Percentiles rank a stretch among this genome's conserved stretches.
These are phyloP conservation scores for Thuja plicata DNA, from an alignment of 83 land plant species.

Conservation along the genomic window DNA sequence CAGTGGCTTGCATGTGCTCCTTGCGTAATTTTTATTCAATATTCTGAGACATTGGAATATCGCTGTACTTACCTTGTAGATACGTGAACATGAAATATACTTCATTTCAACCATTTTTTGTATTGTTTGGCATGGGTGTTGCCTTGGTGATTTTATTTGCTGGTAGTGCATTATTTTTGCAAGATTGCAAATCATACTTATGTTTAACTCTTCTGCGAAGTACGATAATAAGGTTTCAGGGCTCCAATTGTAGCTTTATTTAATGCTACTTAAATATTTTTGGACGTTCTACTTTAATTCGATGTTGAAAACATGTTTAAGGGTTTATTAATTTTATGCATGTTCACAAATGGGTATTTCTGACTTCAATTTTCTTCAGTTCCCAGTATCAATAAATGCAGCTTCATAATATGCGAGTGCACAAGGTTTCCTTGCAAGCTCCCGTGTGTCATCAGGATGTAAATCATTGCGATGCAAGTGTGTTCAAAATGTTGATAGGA, in stretches of 20 bases:
- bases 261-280: neutral
- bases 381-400: no score
- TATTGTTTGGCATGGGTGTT: neutral
- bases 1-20: neutral
- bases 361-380: no score
- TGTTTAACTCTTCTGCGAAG: neutral
- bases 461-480: no score
- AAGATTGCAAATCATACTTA: neutral
- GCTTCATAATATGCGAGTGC: no score
- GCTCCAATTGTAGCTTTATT: neutral
- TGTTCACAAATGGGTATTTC: no score
- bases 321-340: no score
- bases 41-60: no score
- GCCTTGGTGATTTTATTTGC: neutral
- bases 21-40: neutral
- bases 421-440: no score
- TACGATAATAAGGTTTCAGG: neutral
- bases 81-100: neutral
- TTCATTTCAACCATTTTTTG: neutral
- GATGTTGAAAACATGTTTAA: neutral
- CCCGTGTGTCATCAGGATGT: no score
- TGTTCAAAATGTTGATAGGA: no score
- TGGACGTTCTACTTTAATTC: neutral
- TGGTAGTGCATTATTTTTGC: neutral
- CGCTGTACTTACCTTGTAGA: no score